Percentiles rank a stretch among this genome's conserved stretches.
Conservation (phyloP, 2,329 filamentous ascomycete genomes). For the Tolypocladium endophyticum region DNA sequence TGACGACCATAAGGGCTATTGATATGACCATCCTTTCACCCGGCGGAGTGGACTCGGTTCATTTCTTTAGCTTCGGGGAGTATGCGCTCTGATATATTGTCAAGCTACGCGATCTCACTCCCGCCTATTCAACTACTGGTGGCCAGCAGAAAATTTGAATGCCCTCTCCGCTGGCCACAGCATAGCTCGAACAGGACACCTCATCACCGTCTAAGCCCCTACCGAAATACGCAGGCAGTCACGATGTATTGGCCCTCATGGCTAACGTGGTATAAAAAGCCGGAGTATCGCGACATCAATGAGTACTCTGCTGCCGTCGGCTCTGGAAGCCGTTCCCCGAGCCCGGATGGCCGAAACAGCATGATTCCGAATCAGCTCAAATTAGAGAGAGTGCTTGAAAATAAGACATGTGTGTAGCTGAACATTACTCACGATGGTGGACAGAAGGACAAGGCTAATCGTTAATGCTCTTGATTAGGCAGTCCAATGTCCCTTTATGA, state of each 20-base stretch:
- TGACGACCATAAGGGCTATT: no score
- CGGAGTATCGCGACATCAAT: constrained; percentile 35
- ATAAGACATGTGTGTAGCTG: constrained; percentile 29
- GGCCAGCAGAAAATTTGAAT: neutral
- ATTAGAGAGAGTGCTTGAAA: constrained; percentile 34
- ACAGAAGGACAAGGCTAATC: neutral
- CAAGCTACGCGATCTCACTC: no score
- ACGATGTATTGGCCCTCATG: constrained; percentile 14
- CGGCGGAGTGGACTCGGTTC: no score
- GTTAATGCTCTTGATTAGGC: constrained; percentile 14
- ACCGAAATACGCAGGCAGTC: neutral
- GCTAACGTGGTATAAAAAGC: constrained; percentile 38
- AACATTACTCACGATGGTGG: neutral
- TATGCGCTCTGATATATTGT: no score
- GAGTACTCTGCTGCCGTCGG: constrained; percentile 28
- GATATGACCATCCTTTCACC: no score
- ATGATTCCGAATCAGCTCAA: constrained; percentile 15
- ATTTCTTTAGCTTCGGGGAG: no score
- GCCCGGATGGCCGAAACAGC: constrained; percentile 20
- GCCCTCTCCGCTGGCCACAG: neutral
- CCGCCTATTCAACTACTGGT: no score
- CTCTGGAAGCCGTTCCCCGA: constrained; percentile 22
- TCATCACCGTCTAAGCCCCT: neutral
- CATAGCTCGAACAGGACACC: neutral
- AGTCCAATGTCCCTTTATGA: constrained; percentile 39